Evolutionary conservation across 768 basidiomycete species (phyloP), one percentile per base, ranked within the genome.

Genomic region (Mycena kentingensis): DNA sequence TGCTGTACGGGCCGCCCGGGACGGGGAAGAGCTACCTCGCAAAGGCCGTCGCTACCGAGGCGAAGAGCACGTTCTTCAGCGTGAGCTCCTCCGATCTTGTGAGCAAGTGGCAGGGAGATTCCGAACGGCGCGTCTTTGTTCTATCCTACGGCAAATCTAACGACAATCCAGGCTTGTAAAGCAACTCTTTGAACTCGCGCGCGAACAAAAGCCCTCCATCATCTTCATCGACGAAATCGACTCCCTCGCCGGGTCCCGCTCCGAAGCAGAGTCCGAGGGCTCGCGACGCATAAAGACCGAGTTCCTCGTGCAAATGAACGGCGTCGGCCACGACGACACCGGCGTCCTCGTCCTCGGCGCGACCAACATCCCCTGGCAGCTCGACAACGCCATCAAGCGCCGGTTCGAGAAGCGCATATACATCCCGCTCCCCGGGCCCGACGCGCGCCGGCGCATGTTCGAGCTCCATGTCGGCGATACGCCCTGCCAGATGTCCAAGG

Each of bases 211-310:
- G 67, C 97, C 97, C 0, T 85, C 96, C 1, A 99, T 99, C 71
- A 98, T 99, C 70, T 99, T 99, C 68, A 90, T 99, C 65, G 97
- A 99, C 66, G 97, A 98, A 69, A 91, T 99, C 37, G 97, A 99
- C 70, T 98, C 96, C 10, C 77, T 99, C 45, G 90, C 94, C 5
- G 93, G 97, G 1, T 89, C 93, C 19, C 83, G 97, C 62, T 95
- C 90, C 52, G 97, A 98, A 69, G 89, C 89, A n/a, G 96, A 98
- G 69, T 93, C 91, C 0, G 97, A 98, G 66, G 97, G 96, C 4
- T 91, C 91, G n/a, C 75, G 95, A 60, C 82, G 96, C 29, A 98
- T 98, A 68, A 98, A 98, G 79, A 98, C 96, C 0, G 96, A 98
- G 70, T 96, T 94, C 59, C 74, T 94, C 43, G 91, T 94, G n/a